Conservation (phyloP, 192 early-diverging fungal species). For the Dispira parvispora region DNA sequence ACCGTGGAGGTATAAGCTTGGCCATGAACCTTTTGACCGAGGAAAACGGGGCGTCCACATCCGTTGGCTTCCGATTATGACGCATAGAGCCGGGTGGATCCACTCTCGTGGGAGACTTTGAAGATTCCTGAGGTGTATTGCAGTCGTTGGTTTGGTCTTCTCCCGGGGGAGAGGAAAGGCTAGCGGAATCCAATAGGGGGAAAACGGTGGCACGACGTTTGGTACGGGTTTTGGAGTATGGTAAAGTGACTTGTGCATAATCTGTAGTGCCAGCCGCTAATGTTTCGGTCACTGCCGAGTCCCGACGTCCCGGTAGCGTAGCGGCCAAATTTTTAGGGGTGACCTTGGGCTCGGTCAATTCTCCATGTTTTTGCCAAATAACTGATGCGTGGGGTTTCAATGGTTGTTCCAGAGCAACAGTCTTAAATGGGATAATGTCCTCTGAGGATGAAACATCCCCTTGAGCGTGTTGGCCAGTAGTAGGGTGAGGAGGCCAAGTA, state of each 20-base stretch:
- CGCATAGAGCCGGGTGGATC: neutral
- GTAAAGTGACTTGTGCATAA: neutral
- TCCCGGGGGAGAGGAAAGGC: neutral
- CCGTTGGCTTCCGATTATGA: neutral
- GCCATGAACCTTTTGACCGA: neutral
- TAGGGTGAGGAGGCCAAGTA: too few relatives aligned
- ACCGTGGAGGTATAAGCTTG: neutral
- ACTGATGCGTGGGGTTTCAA: too few relatives aligned
- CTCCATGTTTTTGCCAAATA: too few relatives aligned
- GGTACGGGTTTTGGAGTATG: neutral
- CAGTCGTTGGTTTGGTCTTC: neutral
- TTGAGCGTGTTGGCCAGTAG: too few relatives aligned
- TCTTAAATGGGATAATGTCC: too few relatives aligned
- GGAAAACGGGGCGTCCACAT: neutral
- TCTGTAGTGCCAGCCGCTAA: too few relatives aligned
- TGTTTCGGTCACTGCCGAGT: too few relatives aligned
- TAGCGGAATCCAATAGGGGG: neutral
- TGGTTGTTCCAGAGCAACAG: too few relatives aligned
- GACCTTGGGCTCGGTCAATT: too few relatives aligned
- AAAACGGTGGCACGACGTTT: slow-evolving; percentile 1
- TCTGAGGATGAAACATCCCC: too few relatives aligned
- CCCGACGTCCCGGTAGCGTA: too few relatives aligned
- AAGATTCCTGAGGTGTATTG: neutral
- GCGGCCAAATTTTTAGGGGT: too few relatives aligned
- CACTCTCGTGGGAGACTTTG: neutral